Evolutionary conservation across 129 eudicot species (phyloP), one percentile per base, ranked within the genome.

Genomic region (Chrysanthemum lavandulifolium): DNA sequence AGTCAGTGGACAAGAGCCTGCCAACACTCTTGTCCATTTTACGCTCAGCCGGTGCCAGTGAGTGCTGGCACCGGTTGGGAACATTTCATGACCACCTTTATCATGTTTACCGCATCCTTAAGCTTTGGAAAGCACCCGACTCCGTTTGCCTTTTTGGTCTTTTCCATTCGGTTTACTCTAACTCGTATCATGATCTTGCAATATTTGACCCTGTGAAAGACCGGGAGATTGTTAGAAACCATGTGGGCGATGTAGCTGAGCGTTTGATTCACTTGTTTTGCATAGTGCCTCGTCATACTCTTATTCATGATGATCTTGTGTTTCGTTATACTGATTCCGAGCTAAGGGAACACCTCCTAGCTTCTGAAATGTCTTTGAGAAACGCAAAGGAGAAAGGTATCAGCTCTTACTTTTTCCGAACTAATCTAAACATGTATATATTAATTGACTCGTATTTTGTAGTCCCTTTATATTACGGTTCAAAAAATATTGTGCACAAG

Each of bases 61-160:
- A 94, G 74, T 90, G 99, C 81, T 94, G 97, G 97, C 99, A 94
- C 83, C 88, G 86, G 54, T 83, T 90, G 29, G 99, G 99, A 23
- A 94, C 93, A 59, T 94, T 94, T 72, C 91, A 82, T 3, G 96
- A 86, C 23, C 99, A 94, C 76, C 88, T 94, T 1, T 43, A 85
- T 61, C 88, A 89, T 63, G 83, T 88, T 27, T 86, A 90, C 71
- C 86, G 87, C 4, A 90, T 94, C 19, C 96, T 94, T 64, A 90
- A 86, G 52, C 88, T 94, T n/a, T 94, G 97, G 99, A 83, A 83
- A 0, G 88, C 86, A 27, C 96, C 92, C 0, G 84, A 86, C 31
- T n/a, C 93, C 27, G 89, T 78, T 18, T 86, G 93, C 60, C 94
- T 90, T 49, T 90, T 93, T 25, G 97, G 96, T 3, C 91, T 90